Base-by-base conservation (phyloP, 208 protist genomes). In the Leishmania turanica region DNA sequence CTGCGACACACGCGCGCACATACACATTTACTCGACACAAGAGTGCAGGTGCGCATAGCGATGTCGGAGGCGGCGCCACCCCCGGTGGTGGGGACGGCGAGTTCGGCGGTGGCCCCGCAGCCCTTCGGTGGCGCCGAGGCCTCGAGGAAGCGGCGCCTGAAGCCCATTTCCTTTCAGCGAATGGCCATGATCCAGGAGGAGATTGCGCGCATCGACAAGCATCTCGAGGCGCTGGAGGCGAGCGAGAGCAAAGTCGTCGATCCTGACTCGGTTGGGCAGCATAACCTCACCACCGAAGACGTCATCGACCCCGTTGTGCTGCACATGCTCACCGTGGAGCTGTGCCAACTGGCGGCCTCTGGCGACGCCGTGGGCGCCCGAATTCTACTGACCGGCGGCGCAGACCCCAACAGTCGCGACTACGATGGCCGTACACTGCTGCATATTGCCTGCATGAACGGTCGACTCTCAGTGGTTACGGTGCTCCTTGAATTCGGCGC, bases 361-460 rank as follows among this genome's bases (percentile, higher is more conserved):
- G 93, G 92, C 13, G 92, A 94, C 78, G 87, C 85, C 9, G 93
- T 90, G 9, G 92, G 90, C 15, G 90, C 95, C 7, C 89, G 88
- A 27, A 90, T 93, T 65, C 85, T 97, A 31, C 83, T 97, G 19
- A 85, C 89, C 68, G 84, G 91, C 53, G 95, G 95, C 19, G 91
- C 88, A 2, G 89, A 97, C 72, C 89, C 91, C 24, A 95, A 97
- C 83, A 91, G 85, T 58, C 81, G 86, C 51, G 95, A 97, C 77
- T 97, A 97, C 84, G 87, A 97, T 77, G 89, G 86, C 47, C 87
- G 90, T 42, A 95, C 95, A 5, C 87, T 95, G 34, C 89, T 97
- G 37, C 95, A 97, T 81, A 93, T 97, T 54, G 95, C 95, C 56
- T 86, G 83, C 77, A 83, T 87, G 79, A 89, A 91, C 71, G 92